Evolutionary conservation across 106 monocot genomes (phyloP).

Genomic region (Dioscorea dumetorum): DNA sequence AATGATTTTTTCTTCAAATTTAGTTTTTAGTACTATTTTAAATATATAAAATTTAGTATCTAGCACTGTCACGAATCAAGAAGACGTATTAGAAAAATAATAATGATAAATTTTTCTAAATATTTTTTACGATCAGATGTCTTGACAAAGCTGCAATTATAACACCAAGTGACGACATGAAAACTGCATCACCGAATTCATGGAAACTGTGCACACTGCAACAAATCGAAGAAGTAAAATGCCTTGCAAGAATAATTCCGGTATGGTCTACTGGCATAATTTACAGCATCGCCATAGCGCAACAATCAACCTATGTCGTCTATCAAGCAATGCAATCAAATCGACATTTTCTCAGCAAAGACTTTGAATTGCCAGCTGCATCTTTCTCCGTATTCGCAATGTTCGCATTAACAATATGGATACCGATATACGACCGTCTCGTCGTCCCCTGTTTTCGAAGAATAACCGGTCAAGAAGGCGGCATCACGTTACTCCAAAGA

Average conservation of each 20-base stretch:
- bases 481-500: constrained; percentile 44
- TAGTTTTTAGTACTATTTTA: no score
- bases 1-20: no score
- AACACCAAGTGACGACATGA: constrained; percentile 14
- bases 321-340: constrained; percentile 52
- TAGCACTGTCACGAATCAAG: no score
- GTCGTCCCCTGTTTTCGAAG: constrained; percentile 25
- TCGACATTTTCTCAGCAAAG: constrained; percentile 15
- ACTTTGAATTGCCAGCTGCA: constrained; percentile 48
- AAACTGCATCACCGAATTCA: constrained; percentile 6
- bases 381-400: constrained; percentile 51
- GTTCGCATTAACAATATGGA: constrained; percentile 51
- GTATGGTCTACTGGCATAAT: constrained; percentile 41
- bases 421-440: constrained; percentile 53
- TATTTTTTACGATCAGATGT: constrained; percentile 11
- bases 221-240: constrained; percentile 64
- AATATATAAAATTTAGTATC: no score
- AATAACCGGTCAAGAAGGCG: constrained; percentile 14
- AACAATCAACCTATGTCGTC: constrained; percentile 27
- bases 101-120: no score
- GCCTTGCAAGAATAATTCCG: constrained; percentile 39
- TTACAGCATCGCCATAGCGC: constrained; percentile 12
- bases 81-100: no score
- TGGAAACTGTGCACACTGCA: constrained; percentile 43
- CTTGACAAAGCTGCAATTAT: constrained; percentile 49